These are phyloP conservation scores for Trichosporon sp. DNA, from an alignment of 1,284 basidiomycete genomes.

Conservation along the genomic window DNA sequence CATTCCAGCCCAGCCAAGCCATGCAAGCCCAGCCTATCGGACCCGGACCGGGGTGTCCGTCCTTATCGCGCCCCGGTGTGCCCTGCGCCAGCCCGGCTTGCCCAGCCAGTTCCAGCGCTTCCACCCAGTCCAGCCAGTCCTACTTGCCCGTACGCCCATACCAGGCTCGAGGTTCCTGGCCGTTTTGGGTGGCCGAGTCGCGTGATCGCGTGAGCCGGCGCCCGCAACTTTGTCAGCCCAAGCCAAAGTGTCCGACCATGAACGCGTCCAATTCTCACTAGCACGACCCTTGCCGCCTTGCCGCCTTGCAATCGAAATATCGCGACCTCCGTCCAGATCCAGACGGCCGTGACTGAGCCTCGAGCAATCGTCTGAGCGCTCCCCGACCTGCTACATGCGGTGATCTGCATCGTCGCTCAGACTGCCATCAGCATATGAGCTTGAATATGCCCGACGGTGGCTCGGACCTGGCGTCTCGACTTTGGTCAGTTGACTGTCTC, in stretches of 20 bases:
- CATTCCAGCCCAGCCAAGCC: too few relatives aligned
- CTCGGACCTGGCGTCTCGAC: neutral
- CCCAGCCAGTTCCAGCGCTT: too few relatives aligned
- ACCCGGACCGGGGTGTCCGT: neutral
- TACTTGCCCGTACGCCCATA: too few relatives aligned
- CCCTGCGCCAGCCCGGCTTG: neutral
- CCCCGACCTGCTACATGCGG: neutral
- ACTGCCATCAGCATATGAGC: neutral
- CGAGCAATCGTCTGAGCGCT: neutral
- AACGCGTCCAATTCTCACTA: neutral
- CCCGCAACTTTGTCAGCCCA: neutral
- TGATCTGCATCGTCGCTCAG: neutral
- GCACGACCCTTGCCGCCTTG: too few relatives aligned
- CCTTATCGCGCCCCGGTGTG: neutral
- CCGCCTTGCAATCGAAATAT: too few relatives aligned
- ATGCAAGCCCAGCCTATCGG: too few relatives aligned
- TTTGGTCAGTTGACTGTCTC: neutral
- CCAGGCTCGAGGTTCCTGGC: too few relatives aligned
- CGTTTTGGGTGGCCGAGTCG: neutral
- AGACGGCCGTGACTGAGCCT: neutral
- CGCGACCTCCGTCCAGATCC: neutral
- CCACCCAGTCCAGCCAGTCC: neutral
- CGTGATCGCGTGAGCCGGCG: neutral
- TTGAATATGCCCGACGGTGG: neutral
- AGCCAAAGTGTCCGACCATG: too few relatives aligned